Percentiles rank a stretch among this genome's conserved stretches.
Conservation (phyloP, 2,329 filamentous ascomycete species). For the Colletotrichum nymphaeae region DNA sequence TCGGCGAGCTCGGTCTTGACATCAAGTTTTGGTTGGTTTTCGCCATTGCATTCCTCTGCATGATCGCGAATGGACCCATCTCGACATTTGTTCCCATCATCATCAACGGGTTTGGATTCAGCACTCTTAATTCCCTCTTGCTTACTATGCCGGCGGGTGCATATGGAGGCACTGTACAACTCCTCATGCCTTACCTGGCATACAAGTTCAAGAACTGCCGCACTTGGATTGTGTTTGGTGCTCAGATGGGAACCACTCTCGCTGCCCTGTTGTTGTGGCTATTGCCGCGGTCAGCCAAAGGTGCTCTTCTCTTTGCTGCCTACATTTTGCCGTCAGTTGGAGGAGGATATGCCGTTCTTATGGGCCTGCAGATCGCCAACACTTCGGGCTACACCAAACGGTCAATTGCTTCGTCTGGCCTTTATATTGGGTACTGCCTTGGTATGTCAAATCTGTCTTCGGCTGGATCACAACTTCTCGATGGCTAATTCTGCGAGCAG, state of each 20-base stretch:
- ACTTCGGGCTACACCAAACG: conserved; percentile 65
- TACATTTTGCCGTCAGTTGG: conserved; percentile 58
- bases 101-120: conserved; percentile 57
- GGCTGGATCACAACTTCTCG: neutral
- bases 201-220: conserved; percentile 49
- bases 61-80: conserved; percentile 57
- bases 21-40: conserved; percentile 54
- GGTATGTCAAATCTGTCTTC: conserved; percentile 37
- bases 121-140: conserved; percentile 53
- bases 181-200: conserved; percentile 52
- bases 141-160: conserved; percentile 54
- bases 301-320: conserved; percentile 59
- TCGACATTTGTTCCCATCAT: conserved; percentile 58
- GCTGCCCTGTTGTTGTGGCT: conserved; percentile 55
- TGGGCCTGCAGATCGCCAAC: conserved; percentile 62
- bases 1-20: conserved; percentile 48
- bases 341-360: conserved; percentile 60
- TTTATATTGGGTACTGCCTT: conserved; percentile 64
- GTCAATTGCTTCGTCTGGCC: conserved; percentile 57
- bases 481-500: neutral
- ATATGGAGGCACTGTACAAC: conserved; percentile 48
- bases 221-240: conserved; percentile 52
- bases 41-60: conserved; percentile 50
- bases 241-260: conserved; percentile 53
- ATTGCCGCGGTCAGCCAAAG: conserved; percentile 52